Evolutionary conservation across 2,329 filamentous ascomycete species (phyloP), one percentile per base, ranked within the genome.

Genomic region (Penicillium sp.): DNA sequence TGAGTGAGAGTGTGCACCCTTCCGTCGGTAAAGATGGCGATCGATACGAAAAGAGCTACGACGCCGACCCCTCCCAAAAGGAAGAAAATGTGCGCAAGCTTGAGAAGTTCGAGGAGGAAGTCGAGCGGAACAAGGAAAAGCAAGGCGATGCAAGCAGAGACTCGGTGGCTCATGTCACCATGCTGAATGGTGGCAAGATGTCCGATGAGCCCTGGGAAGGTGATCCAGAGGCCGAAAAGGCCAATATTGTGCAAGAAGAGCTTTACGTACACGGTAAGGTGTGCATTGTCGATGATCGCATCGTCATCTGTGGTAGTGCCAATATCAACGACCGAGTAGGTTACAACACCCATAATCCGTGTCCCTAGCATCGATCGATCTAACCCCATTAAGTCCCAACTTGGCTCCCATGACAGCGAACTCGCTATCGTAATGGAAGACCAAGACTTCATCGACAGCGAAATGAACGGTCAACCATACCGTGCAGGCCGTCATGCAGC

Each of bases 251-350:
- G 57, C 93, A 96, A 71, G 95, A 99, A 72, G 93, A 99, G 74
- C 84, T 98, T 2, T 99, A 99, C 72, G 88, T 98, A 48, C 95
- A 99, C 73, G 90, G 87, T 27, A 99, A 98, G 77, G 82, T 97
- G 35, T 73, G 77, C 57, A 95, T 96, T 58, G 90, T 88, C 45
- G 91, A 96, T 69, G 92, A 96, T 71, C 82, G 85, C 8, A 82
- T 90, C 49, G 90, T 91, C 56, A 93, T 96, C 63, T 93, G 90
- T 71, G 91, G 92, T 60, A 91, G 84, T 53, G 85, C 86, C 24
- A 89, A 89, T 65, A 78, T 89, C 66, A 89, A 89, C 65, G 86
- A 87, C 65, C 80, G 85, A 54, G 78, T 80, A 72, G 68, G 73
- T 61, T 2, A 21, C 16, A 13, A 10, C 35, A n/a, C 11, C 11